These are phyloP conservation scores for Lipomyces kockii DNA, from an alignment of 805 yeast species.

Conservation along the genomic window DNA sequence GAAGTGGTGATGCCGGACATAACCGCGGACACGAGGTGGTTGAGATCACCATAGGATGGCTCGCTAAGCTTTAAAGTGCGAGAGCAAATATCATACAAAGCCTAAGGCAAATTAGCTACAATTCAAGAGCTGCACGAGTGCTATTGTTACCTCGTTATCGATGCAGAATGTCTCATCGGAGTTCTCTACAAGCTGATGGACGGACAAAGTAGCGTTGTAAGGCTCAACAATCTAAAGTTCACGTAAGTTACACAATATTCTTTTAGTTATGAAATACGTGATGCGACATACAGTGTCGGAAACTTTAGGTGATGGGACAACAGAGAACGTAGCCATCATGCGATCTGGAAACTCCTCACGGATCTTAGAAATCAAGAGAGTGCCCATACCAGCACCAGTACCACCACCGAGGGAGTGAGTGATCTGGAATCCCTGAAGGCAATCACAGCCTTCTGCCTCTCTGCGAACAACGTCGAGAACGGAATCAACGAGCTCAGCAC, in stretches of 20 bases:
- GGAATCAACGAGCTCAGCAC: conserved; percentile 91
- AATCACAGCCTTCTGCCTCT: conserved; percentile 93
- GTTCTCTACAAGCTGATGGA: conserved; percentile 89
- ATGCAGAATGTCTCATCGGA: conserved; percentile 94
- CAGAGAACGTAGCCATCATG: conserved; percentile 97
- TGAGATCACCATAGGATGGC: conserved; percentile 81
- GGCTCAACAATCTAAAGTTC: conserved; percentile 71
- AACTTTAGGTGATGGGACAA: conserved; percentile 89
- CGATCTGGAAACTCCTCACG: conserved; percentile 94
- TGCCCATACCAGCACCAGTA: conserved; percentile 98
- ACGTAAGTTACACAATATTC: neutral
- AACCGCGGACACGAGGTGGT: conserved; percentile 82
- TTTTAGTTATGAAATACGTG: neutral
- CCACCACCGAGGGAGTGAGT: conserved; percentile 88
- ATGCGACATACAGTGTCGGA: conserved; percentile 69
- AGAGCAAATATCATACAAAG: conserved; percentile 86
- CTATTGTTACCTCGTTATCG: conserved; percentile 68
- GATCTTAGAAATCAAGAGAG: conserved; percentile 79
- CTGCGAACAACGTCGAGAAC: conserved; percentile 90
- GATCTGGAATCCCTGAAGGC: conserved; percentile 94
- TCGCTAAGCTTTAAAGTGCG: conserved; percentile 78
- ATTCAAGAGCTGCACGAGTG: neutral
- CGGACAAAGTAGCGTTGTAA: conserved; percentile 88
- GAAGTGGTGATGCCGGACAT: conserved; percentile 98
- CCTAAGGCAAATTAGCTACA: conserved; percentile 44